Conservation (phyloP, 2,329 filamentous ascomycete genomes). For the Aspergillus aculeatinus region DNA sequence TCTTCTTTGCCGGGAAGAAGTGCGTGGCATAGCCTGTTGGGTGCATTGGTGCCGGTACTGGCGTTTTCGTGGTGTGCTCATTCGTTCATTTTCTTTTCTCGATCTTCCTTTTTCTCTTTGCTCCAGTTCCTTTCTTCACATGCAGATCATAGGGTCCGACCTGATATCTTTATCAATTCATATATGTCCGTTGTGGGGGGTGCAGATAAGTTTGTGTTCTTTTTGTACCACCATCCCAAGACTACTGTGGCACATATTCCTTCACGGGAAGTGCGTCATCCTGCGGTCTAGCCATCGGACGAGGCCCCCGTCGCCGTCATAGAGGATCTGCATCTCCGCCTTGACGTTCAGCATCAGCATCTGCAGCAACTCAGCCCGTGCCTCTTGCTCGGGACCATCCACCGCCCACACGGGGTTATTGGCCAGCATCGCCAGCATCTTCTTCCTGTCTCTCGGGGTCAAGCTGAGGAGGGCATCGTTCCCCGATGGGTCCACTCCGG, state of each 20-base stretch:
- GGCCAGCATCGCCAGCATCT: constrained; percentile 55
- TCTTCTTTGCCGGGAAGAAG: background rate
- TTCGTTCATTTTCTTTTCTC: constrained; percentile 1
- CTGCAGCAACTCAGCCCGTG: constrained; percentile 55
- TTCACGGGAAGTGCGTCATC: constrained; percentile 24
- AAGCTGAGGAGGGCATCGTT: constrained; percentile 46
- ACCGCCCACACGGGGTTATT: constrained; percentile 44
- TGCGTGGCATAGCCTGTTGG: constrained; percentile 12
- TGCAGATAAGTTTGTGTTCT: background rate
- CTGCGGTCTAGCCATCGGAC: constrained; percentile 45
- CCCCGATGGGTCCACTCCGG: constrained; percentile 24
- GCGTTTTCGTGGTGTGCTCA: constrained; percentile 21
- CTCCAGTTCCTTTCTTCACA: constrained; percentile 11
- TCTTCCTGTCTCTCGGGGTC: constrained; percentile 55
- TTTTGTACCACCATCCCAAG: background rate
- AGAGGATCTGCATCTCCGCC: constrained; percentile 60
- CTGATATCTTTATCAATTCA: background rate
- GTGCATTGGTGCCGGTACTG: constrained; percentile 14
- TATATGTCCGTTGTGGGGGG: background rate
- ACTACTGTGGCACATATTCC: background rate
- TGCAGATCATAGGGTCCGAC: background rate
- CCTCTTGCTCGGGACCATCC: constrained; percentile 45
- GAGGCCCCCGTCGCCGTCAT: constrained; percentile 43
- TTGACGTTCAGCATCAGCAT: constrained; percentile 65
- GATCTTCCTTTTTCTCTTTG: background rate